Conservation (phyloP, 371 early-diverging fungal genomes). For the Lichtheimia ramosa region DNA sequence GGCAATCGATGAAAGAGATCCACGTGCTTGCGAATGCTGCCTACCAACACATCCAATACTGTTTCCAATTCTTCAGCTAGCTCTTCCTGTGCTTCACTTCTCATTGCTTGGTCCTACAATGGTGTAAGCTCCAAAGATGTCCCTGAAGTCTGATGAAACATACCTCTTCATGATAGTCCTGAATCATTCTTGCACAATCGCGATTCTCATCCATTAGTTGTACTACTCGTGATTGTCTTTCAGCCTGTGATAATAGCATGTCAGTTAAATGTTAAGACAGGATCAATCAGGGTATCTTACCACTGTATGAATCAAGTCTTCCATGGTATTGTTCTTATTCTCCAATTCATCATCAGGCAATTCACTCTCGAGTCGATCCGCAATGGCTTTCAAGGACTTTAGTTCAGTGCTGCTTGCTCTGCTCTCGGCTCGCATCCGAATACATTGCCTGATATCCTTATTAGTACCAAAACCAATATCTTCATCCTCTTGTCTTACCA, state of each 20-base stretch:
- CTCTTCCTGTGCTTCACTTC: not conserved
- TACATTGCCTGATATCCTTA: not conserved
- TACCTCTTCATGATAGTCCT: not conserved
- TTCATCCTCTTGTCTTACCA: not conserved
- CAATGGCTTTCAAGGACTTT: not conserved
- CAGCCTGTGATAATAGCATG: no score
- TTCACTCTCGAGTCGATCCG: not conserved
- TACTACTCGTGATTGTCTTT: not conserved
- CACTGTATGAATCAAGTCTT: not conserved
- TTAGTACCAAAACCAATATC: not conserved
- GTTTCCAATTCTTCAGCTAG: not conserved
- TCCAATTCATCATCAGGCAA: not conserved
- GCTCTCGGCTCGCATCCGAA: not conserved
- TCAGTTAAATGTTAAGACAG: no score
- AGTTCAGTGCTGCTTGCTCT: not conserved
- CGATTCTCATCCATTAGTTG: constrained; percentile 3
- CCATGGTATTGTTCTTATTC: not conserved
- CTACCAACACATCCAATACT: not conserved
- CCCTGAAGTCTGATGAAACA: no score
- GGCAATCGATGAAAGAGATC: constrained; percentile 8
- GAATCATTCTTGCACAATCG: not conserved
- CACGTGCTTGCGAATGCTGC: not conserved
- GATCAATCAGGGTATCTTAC: no score
- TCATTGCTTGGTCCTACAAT: not conserved
- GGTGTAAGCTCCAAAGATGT: not conserved